phyloP scores from a whole-genome alignment of 2,329 filamentous ascomycete genomes.

The Exophiala viscosa region DNA sequence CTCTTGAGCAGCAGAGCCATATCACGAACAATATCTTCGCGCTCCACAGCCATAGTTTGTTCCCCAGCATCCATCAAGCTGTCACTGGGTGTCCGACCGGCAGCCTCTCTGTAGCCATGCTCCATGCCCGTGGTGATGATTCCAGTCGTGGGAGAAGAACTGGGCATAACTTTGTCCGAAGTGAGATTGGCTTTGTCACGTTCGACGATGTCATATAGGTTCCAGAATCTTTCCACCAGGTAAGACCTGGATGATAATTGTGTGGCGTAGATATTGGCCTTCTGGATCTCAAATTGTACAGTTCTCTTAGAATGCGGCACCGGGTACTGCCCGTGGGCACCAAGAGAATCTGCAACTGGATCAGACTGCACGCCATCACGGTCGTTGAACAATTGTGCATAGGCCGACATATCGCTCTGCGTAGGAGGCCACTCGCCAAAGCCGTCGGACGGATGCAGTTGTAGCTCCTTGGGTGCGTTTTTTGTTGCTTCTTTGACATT shows the following conservation, averaged over 20 bases:
- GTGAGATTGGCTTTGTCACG: conserved; percentile 28
- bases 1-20: conserved; percentile 70
- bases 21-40: conserved; percentile 76
- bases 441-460: conserved; percentile 24
- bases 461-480: conserved; percentile 64
- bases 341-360: conserved; percentile 4
- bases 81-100: conserved; percentile 22
- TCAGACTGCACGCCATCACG: conserved; percentile 18
- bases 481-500: conserved; percentile 67
- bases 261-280: conserved; percentile 82
- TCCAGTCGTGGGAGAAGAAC: conserved; percentile 23
- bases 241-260: conserved; percentile 78
- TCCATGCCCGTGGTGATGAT: conserved; percentile 24
- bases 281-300: conserved; percentile 83
- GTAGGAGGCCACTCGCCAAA: conserved; percentile 29
- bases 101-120: conserved; percentile 18
- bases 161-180: conserved; percentile 18
- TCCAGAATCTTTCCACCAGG: conserved; percentile 81
- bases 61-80: conserved; percentile 31
- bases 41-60: conserved; percentile 65
- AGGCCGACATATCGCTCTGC: conserved; percentile 24
- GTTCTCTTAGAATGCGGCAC: conserved; percentile 19
- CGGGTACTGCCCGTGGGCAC: conserved; percentile 21
- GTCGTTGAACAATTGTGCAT: conserved; percentile 26
- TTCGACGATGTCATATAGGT: conserved; percentile 65